Conservation (phyloP, 2,329 filamentous ascomycete genomes). For the Alternaria conjuncta region DNA sequence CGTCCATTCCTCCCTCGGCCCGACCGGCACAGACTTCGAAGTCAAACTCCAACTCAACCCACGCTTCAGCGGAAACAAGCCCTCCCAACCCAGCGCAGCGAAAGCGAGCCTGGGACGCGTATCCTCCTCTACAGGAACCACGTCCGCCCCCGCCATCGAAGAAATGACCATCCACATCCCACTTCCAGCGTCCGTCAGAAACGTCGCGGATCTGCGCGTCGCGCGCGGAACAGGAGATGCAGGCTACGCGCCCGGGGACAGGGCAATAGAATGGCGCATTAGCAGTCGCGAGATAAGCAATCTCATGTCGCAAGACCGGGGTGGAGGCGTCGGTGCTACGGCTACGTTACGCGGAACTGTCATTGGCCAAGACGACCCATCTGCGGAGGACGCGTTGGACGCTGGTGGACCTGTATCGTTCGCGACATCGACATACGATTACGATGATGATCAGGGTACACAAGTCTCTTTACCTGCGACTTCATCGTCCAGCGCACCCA, state of each 20-base stretch:
- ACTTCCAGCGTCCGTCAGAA: constrained; percentile 78
- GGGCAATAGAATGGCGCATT: constrained; percentile 81
- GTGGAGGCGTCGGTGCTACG: constrained; percentile 64
- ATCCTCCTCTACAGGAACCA: constrained; percentile 38
- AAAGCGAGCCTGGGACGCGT: constrained; percentile 31
- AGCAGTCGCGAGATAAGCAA: constrained; percentile 73
- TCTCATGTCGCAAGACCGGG: constrained; percentile 46
- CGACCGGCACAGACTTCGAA: constrained; percentile 83
- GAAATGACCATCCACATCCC: constrained; percentile 80
- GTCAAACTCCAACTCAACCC: constrained; percentile 75
- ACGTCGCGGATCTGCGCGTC: constrained; percentile 80
- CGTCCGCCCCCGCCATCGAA: constrained; percentile 62
- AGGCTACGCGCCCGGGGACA: constrained; percentile 75
- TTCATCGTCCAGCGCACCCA: constrained; percentile 20
- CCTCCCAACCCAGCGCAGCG: constrained; percentile 48
- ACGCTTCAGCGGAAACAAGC: constrained; percentile 48
- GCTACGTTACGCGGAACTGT: constrained; percentile 83
- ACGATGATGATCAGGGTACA: constrained; percentile 41
- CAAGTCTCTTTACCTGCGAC: neutral
- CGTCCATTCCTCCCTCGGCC: constrained; percentile 79
- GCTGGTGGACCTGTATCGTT: constrained; percentile 40
- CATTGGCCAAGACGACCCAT: constrained; percentile 64
- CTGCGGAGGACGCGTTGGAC: constrained; percentile 33
- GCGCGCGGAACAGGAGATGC: constrained; percentile 83
- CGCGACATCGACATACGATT: constrained; percentile 36